Percentiles rank a stretch among this genome's conserved stretches.
Evolutionary conservation across 2,329 filamentous ascomycete genomes (phyloP).

Genomic region (Ophiocordyceps sinensis): DNA sequence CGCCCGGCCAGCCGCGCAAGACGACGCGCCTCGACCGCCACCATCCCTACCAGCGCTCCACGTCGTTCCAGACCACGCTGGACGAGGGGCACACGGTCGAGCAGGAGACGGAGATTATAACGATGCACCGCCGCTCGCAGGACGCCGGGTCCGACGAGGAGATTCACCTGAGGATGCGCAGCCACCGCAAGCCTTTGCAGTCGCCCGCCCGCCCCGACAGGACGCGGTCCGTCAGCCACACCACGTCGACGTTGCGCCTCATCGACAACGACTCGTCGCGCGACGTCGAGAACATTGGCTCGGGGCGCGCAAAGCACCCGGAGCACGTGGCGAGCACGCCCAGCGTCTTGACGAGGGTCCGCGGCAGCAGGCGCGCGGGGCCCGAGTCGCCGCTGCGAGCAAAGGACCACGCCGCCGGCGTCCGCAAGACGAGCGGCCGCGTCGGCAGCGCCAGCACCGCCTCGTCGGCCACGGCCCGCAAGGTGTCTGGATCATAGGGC

Average conservation of each 20-base stretch:
- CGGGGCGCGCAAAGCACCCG: constrained; percentile 43
- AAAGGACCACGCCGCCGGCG: constrained; percentile 35
- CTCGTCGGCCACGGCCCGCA: constrained; percentile 31
- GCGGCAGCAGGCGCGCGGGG: constrained; percentile 40
- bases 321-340: constrained; percentile 21
- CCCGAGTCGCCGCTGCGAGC: constrained; percentile 32
- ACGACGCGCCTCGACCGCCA: constrained; percentile 64
- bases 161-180: constrained; percentile 59
- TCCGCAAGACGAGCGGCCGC: constrained; percentile 53
- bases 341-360: constrained; percentile 48
- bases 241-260: constrained; percentile 37
- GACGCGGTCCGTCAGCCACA: constrained; percentile 56
- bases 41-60: constrained; percentile 53
- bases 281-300: constrained; percentile 57
- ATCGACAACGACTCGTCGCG: constrained; percentile 55
- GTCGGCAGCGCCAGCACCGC: constrained; percentile 41
- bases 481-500: constrained; percentile 33
- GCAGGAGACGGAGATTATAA: constrained; percentile 45
- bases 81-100: constrained; percentile 39
- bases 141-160: constrained; percentile 66
- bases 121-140: constrained; percentile 40
- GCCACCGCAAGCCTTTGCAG: constrained; percentile 49
- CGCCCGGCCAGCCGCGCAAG: constrained; percentile 90
- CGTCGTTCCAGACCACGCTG: constrained; percentile 25
- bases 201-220: constrained; percentile 48